Percentiles rank a stretch among this genome's conserved stretches.
phyloP scores from a whole-genome alignment of 345 rosid species.

The Salix exigua region DNA sequence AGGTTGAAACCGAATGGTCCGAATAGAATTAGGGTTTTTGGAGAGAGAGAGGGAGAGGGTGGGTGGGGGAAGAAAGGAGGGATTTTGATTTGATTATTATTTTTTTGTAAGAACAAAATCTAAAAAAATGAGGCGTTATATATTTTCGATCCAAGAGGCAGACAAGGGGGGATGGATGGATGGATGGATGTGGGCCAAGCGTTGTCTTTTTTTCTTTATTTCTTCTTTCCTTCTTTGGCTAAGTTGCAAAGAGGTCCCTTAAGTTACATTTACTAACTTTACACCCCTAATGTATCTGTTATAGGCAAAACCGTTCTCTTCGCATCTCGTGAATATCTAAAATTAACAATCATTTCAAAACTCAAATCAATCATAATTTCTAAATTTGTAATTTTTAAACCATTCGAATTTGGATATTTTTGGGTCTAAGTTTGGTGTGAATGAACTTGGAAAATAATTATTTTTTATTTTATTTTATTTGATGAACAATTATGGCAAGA shows the following conservation, averaged over 20 bases:
- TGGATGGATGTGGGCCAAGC: not conserved
- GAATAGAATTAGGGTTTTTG: slow-evolving; percentile 44
- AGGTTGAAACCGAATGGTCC: slow-evolving; percentile 46
- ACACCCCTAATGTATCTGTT: not conserved
- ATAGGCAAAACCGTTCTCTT: not conserved
- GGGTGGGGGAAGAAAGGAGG: not conserved
- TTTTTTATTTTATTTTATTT: too few species aligned
- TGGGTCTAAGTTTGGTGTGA: too few species aligned
- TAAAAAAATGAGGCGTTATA: not conserved
- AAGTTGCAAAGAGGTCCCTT: not conserved
- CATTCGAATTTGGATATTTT: too few species aligned
- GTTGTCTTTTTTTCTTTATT: not conserved
- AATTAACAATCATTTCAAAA: not conserved
- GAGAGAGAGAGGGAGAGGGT: not conserved
- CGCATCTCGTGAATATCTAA: not conserved
- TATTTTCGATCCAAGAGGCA: too few species aligned
- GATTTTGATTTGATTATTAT: not conserved
- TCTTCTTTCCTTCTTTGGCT: not conserved
- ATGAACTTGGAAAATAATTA: too few species aligned
- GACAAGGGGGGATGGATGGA: not conserved
- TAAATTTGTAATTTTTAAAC: not conserved
- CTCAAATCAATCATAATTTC: not conserved
- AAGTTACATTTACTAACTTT: not conserved
- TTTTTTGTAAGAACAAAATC: not conserved
- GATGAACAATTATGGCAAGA: too few species aligned